Base-by-base conservation (phyloP, 257 asterid species). In the Solanum virginianum region DNA sequence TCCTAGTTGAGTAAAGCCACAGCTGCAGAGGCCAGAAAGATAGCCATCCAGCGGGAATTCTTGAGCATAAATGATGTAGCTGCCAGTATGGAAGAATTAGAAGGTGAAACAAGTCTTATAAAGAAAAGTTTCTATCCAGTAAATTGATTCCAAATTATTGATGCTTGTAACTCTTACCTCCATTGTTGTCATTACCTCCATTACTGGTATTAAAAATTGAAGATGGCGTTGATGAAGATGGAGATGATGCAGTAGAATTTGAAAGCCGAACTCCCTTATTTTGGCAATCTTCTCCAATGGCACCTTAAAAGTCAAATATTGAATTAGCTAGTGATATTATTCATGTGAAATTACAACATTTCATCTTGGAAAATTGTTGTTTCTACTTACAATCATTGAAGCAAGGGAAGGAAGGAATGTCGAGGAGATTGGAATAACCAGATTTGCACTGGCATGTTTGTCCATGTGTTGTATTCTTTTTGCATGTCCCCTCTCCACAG, bases 401-500 rank as follows among this genome's bases (percentile, higher is more conserved):
- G 90, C 98, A 94, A 17, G 98, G 97, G 71, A 92, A 94, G 65
- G 87, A 87, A 18, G 96, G 41, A 79, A 90, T 81, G 7, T 89
- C 87, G 60, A 93, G 92, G 60, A 94, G 91, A 88, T 94, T 94
- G n/a, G 89, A 71, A 85, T 74, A 81, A 53, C 98, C 96, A 10
- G 88, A 32, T 8, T 90, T 85, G 93, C 97, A 94, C 55, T 92
- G 89, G 60, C 98, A 94, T 4, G 91, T 88, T 85, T 91, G 96
- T 8, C 88, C 81, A 29, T 85, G 82, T 6, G 94, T 92, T 84
- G 45, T 14, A 55, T 91, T 92, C 74, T 86, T 89, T 1, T 36
- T 20, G 88, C 98, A 94, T 6, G 87, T 91, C 36, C 98, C 98
- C 85, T 92, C 92, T 60, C 98, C 97, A 83, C 98, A 94, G 70